These are phyloP conservation scores for Calocera cornea DNA, from an alignment of 768 basidiomycete species.

Conservation along the genomic window DNA sequence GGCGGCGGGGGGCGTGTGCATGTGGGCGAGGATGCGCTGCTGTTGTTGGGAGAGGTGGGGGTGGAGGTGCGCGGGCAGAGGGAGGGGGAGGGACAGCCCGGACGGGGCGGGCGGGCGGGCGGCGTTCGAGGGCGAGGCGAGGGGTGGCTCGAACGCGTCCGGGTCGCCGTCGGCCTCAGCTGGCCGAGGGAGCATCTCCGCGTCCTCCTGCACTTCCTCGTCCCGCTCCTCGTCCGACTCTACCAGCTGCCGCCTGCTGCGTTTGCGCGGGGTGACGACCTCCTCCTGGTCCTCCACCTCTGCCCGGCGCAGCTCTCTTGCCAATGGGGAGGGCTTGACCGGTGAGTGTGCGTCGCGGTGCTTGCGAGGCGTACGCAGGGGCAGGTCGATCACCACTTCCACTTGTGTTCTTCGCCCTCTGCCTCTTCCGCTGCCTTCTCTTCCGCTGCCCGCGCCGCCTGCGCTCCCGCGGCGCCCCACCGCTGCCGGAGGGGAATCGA, in stretches of 20 bases:
- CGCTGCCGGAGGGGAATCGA: not conserved
- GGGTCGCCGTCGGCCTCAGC: not conserved
- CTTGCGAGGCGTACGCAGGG: not conserved
- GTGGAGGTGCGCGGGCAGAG: conserved; percentile 30
- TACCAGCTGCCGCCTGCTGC: not conserved
- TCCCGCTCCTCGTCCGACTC: not conserved
- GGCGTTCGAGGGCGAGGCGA: not conserved
- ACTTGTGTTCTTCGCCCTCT: not conserved
- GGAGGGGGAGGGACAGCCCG: too few relatives aligned
- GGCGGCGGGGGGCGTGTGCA: conserved; percentile 26
- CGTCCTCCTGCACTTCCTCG: not conserved
- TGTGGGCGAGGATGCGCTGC: conserved; percentile 36
- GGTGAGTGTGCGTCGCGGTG: not conserved
- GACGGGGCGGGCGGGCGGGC: too few relatives aligned
- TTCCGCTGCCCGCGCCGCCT: too few relatives aligned
- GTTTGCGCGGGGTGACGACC: not conserved
- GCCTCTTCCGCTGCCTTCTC: not conserved
- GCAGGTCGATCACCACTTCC: not conserved
- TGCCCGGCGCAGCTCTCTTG: not conserved
- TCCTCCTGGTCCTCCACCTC: not conserved
- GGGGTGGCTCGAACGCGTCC: conserved; percentile 6
- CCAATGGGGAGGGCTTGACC: not conserved
- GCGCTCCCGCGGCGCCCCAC: not conserved
- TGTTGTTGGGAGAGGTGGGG: conserved; percentile 45
- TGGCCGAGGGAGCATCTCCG: not conserved